Conservation (phyloP, 345 rosid species). For the Murraya koenigii region DNA sequence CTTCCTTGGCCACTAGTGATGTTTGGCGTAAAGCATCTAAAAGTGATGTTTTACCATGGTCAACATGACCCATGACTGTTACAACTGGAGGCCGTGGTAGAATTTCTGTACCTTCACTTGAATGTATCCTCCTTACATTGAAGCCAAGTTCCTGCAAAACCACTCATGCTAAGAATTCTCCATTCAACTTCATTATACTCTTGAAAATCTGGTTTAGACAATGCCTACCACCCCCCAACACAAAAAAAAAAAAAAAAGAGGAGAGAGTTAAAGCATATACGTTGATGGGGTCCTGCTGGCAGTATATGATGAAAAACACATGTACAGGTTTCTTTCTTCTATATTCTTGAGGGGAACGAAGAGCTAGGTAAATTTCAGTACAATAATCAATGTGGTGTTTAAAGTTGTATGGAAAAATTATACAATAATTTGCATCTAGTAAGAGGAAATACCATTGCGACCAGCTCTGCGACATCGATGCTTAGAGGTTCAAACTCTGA, state of each 20-base stretch:
- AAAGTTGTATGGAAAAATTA: neutral
- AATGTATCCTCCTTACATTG: conserved; percentile 68
- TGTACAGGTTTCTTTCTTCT: neutral
- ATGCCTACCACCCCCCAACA: too few relatives aligned
- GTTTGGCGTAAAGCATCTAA: conserved; percentile 85
- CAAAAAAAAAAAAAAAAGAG: neutral
- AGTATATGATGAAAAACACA: neutral
- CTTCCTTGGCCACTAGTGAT: conserved; percentile 86
- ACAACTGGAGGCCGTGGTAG: conserved; percentile 78
- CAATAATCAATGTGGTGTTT: neutral
- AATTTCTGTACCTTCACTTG: conserved; percentile 62
- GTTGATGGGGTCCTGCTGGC: neutral
- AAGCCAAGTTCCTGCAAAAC: conserved; percentile 72
- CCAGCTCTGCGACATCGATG: conserved; percentile 85
- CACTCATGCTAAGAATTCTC: conserved; percentile 6
- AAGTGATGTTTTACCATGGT: conserved; percentile 95
- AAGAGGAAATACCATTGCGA: conserved; percentile 64
- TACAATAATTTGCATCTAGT: neutral
- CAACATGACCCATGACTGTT: conserved; percentile 97
- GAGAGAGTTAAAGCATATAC: neutral
- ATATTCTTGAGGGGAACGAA: neutral
- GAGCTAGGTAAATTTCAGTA: neutral
- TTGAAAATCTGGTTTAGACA: neutral
- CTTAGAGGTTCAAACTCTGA: conserved; percentile 82
- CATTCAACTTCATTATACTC: neutral